Base-by-base conservation (phyloP, 495 filamentous ascomycete genomes). In the Patellaria atrata region DNA sequence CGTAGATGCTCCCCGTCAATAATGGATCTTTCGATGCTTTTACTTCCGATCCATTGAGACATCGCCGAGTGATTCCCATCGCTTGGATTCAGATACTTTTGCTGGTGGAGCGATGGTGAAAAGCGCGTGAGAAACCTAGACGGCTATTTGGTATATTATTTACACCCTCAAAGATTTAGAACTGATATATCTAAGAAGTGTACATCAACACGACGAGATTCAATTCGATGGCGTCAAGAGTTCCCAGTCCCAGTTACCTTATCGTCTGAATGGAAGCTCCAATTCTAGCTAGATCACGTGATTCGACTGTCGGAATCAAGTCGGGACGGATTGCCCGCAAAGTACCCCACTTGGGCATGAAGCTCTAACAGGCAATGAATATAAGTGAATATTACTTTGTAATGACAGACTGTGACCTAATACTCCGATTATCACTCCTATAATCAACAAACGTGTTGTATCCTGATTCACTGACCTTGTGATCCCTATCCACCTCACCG, bases 31-130 rank as follows among this genome's bases (percentile, higher is more conserved):
- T 27, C 3, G 25, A 14, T 2, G 2, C 2, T 27, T 11, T 14
- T 11, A 5, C 25, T 14, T n/a, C 25, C 25, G 25, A 11, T 27
- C 5, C 2, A 14, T 5, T 11, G 25, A 27, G 25, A 5, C 25
- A 14, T 14, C 14, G 25, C 25, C 25, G 14, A 34, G 32, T 20
- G 20, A 3, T 20, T 10, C 19, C 20, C 32, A 22, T 22, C 25
- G 15, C 28, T 20, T 34, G 32, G 19, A 23, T 3, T n/a, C 28
- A 22, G 13, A 11, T 12, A 11, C 5, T 2, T 34, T 4, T 34
- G 15, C 14, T 33, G 22, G 20, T 34, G 12, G 32, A 22, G 11
- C 6, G 32, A 11, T 34, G 22, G 3, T 34, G n/a, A n/a, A n/a
- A n/a, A n/a, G n/a, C n/a, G n/a, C n/a, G n/a, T n/a, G n/a, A n/a